Base-by-base conservation (phyloP, 768 basidiomycete genomes). In the Leccinum broughii region DNA sequence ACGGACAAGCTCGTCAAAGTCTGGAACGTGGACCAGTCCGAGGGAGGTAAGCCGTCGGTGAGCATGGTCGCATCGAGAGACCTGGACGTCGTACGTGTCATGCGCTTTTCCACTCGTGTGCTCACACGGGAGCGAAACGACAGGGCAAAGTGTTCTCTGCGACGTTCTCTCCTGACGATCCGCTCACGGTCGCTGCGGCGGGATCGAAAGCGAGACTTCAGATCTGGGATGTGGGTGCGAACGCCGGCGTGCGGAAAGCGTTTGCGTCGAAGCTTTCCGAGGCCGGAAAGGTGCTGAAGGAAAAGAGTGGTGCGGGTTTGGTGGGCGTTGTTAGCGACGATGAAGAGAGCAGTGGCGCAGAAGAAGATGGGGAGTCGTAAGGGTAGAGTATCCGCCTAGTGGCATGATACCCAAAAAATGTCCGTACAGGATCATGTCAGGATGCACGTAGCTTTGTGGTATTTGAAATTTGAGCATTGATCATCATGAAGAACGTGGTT, bases 101-200 rank as follows among this genome's bases (percentile, higher is more conserved):
- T 35, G 57, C 17, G 48, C 6, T 51, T n/a, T 49, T 14, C 26
- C 58, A 20, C 55, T 41, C 8, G 3, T 15, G 3, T 56, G 56
- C 13, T 60, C 56, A 66, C 35, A 61, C 28, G 17, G 41, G 4
- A 41, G 9, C 35, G 34, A 14, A 39, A 14, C 32, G 59, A 51
- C 63, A 97, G 95, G 97, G 97, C 76, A 96, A 96, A 80, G 93
- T 98, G 7, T 99, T 99, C 77, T 91, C 95, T 6, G 81, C 89
- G 0, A 80, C 83, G 0, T 98, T 90, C 80, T 98, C 95, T 6
- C 96, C 97, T 0, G 96, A 98, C 71, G 92, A 95, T 68, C 90
- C 95, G 2, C 85, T 98, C 54, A 97, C 92, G 8, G 75, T 99
- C 51, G 96, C 95, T 3, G 95, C 94, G 3, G 96, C 91, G 32